Percentiles rank a stretch among this genome's conserved stretches.
phyloP scores from a whole-genome alignment of 257 asterid species.

The Solanum okadae region DNA sequence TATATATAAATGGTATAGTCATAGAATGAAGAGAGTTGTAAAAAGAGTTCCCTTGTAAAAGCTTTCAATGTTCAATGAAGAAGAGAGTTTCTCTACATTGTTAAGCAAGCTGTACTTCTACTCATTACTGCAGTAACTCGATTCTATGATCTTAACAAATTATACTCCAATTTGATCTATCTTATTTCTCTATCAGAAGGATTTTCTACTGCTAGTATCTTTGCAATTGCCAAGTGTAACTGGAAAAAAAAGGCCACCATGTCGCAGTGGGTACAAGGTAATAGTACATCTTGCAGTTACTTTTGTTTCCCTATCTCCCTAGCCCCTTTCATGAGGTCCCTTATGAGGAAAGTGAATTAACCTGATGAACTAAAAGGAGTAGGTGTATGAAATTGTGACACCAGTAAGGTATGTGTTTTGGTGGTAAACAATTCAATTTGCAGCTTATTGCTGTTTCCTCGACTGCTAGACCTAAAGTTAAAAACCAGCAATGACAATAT shows the following conservation, averaged over 20 bases:
- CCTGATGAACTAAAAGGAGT: neutral
- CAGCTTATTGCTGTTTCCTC: neutral
- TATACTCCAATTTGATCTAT: neutral
- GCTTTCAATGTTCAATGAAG: no score
- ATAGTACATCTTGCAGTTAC: neutral
- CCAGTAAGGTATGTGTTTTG: neutral
- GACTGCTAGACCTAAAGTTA: neutral
- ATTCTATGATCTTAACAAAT: neutral
- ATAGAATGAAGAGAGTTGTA: no score
- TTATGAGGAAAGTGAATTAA: neutral
- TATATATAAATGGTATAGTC: no score
- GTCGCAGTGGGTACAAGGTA: neutral
- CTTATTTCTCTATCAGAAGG: neutral
- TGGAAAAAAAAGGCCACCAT: neutral
- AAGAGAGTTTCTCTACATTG: no score
- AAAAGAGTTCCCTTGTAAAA: no score
- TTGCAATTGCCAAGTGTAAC: neutral
- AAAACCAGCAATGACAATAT: neutral
- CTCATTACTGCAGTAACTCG: no score
- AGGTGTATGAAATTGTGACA: neutral
- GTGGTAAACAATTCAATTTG: neutral
- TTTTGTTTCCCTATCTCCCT: neutral
- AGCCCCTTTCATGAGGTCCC: neutral
- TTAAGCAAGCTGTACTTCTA: no score
- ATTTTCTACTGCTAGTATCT: neutral